Conservation (phyloP, 805 yeast species). For the Sugiyamaella marilandica region DNA sequence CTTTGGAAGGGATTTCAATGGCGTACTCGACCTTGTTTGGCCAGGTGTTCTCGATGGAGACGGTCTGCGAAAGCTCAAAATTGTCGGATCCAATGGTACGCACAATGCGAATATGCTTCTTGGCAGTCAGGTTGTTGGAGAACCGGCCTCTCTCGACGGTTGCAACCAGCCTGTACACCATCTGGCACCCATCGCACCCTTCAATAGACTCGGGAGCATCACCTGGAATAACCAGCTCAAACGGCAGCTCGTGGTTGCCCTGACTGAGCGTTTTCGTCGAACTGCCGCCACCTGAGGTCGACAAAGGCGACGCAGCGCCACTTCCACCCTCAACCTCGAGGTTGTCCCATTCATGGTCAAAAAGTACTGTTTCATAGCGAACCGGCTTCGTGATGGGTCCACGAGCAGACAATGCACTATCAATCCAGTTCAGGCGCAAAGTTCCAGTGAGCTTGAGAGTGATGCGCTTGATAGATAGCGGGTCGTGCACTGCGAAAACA, state of each 20-base stretch:
- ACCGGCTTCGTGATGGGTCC: constrained; percentile 25
- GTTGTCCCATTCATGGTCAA: constrained; percentile 75
- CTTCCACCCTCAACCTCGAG: constrained; percentile 41
- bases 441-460: constrained; percentile 63
- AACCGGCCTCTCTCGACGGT: constrained; percentile 79
- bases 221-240: constrained; percentile 80
- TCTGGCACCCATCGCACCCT: constrained; percentile 53
- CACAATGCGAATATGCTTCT: constrained; percentile 71
- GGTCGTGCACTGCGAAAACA: constrained; percentile 70
- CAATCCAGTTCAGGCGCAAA: constrained; percentile 61
- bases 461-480: constrained; percentile 61
- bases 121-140: constrained; percentile 56
- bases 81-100: constrained; percentile 86
- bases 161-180: constrained; percentile 73
- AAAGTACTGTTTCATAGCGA: constrained; percentile 54
- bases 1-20: constrained; percentile 79
- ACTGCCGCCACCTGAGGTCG: neutral
- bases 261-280: constrained; percentile 15
- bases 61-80: constrained; percentile 82
- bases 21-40: constrained; percentile 89
- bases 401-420: constrained; percentile 41
- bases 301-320: constrained; percentile 3
- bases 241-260: constrained; percentile 90
- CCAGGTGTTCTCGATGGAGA: constrained; percentile 93
- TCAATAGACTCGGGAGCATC: constrained; percentile 81